Percentiles rank a stretch among this genome's conserved stretches.
These are phyloP conservation scores for Vigna reflexopilosa DNA, from an alignment of 306 rosid genomes.

Conservation along the genomic window DNA sequence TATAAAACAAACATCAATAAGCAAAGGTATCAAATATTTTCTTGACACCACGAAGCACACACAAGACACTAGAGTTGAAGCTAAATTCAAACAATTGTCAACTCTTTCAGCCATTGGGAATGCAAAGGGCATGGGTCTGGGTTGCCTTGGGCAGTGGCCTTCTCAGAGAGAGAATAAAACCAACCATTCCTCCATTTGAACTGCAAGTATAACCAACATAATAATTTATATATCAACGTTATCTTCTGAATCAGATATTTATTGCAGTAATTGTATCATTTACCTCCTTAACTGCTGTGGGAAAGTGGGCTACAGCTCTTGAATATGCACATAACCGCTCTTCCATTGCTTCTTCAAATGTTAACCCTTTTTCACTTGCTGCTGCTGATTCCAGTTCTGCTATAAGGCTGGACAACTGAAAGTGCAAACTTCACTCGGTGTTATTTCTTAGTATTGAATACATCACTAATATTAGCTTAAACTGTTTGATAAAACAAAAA, in stretches of 20 bases:
- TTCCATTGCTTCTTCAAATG: slow-evolving; percentile 77
- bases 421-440: slow-evolving; percentile 33
- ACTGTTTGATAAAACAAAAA: not conserved
- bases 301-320: slow-evolving; percentile 87
- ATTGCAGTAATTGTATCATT: not conserved
- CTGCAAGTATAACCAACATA: slow-evolving; percentile 55
- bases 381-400: slow-evolving; percentile 79
- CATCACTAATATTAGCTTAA: not conserved
- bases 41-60: too few species aligned
- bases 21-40: too few species aligned
- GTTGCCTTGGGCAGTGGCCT: slow-evolving; percentile 70
- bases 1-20: too few species aligned
- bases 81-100: slow-evolving; percentile 59
- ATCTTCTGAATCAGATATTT: not conserved
- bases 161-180: slow-evolving; percentile 81
- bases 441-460: not conserved
- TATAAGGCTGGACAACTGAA: slow-evolving; percentile 83
- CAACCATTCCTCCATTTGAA: slow-evolving; percentile 98
- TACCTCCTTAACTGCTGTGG: slow-evolving; percentile 99
- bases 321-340: slow-evolving; percentile 89
- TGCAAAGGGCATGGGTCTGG: slow-evolving; percentile 91
- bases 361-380: slow-evolving; percentile 71
- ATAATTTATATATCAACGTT: slow-evolving; percentile 3
- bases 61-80: not conserved
- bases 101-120: slow-evolving; percentile 82